Percentiles rank a stretch among this genome's conserved stretches.
Evolutionary conservation across 2,329 filamentous ascomycete species (phyloP).

Genomic region (Cercospora nicotianae): DNA sequence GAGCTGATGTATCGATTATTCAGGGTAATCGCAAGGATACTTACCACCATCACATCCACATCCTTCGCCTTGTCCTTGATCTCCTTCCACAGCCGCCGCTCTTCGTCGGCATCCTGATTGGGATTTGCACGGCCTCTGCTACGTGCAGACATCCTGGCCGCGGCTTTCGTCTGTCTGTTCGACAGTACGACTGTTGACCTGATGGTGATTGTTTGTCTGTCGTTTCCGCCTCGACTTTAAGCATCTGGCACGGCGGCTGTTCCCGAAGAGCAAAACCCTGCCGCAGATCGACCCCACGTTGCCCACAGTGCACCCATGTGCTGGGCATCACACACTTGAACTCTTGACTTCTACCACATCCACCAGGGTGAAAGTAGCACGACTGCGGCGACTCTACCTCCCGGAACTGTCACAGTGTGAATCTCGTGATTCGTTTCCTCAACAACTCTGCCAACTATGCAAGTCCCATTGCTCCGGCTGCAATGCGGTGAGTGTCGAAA

Average conservation of each 20-base stretch:
- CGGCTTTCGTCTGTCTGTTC: not conserved
- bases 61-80: conserved; percentile 48
- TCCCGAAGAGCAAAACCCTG: not conserved
- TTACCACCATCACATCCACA: conserved; percentile 51
- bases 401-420: not conserved
- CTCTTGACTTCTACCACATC: not conserved
- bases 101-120: conserved; percentile 53
- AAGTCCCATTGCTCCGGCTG: conserved; percentile 80
- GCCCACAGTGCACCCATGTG: not conserved
- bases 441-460: conserved; percentile 51
- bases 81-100: conserved; percentile 51
- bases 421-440: not conserved
- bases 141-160: conserved; percentile 46
- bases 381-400: not conserved
- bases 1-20: not conserved
- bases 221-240: not conserved
- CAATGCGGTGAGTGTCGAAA: conserved; percentile 62
- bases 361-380: not conserved
- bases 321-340: not conserved
- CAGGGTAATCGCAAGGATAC: conserved; percentile 23
- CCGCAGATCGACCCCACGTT: not conserved
- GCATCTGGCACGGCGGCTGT: not conserved
- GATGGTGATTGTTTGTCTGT: not conserved
- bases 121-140: conserved; percentile 47
- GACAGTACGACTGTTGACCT: not conserved